These are phyloP conservation scores for Diplodia mutila DNA, from an alignment of 2,329 filamentous ascomycete genomes.

Conservation along the genomic window DNA sequence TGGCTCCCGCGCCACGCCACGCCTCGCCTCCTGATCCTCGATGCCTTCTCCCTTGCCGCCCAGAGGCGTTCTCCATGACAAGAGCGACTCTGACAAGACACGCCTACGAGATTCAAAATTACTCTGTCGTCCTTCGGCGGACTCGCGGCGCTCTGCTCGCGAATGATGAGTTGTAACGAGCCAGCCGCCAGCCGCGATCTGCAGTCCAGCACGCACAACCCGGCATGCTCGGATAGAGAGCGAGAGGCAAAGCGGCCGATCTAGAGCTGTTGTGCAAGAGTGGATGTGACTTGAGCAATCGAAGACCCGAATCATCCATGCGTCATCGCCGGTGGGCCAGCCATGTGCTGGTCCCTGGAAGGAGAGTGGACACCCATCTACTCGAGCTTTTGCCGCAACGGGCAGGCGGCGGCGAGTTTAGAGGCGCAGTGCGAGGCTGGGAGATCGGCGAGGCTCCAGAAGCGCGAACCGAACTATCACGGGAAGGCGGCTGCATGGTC, in stretches of 20 bases:
- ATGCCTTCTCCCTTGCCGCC: not conserved
- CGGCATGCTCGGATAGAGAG: constrained; percentile 10
- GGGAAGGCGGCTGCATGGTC: not conserved
- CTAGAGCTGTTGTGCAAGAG: not conserved
- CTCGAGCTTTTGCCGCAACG: not conserved
- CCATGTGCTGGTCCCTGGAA: constrained; percentile 5
- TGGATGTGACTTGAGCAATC: not conserved
- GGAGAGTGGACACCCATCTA: not conserved
- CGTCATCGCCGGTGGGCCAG: constrained; percentile 8
- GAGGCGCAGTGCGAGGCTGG: constrained; percentile 2
- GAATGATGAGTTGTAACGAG: not conserved
- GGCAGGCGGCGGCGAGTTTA: constrained; percentile 2
- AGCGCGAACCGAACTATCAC: not conserved
- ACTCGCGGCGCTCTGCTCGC: not conserved
- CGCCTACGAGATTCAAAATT: not conserved
- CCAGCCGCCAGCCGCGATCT: not conserved
- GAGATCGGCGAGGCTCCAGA: not conserved
- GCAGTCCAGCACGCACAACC: not conserved
- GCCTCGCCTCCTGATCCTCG: not conserved
- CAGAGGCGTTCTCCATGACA: not conserved
- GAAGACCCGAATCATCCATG: not conserved
- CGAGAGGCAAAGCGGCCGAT: not conserved
- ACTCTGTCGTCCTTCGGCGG: not conserved
- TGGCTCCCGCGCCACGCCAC: not conserved
- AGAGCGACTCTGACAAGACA: too few species aligned